Conservation (phyloP, 345 rosid species). For the Sisymbrium irio region DNA sequence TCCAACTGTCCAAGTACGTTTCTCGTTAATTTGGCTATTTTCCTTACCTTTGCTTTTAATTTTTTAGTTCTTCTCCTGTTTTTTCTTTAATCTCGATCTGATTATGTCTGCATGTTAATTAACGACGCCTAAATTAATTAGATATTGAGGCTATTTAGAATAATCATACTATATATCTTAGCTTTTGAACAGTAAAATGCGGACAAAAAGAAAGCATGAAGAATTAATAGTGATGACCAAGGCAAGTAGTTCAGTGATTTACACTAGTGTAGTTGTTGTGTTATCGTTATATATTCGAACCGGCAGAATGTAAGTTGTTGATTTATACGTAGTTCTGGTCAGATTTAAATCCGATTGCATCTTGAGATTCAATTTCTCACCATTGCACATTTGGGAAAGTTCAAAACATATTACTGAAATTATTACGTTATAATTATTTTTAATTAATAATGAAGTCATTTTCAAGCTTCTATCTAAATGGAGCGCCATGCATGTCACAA, state of each 20-base stretch:
- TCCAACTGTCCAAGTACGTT: conserved; percentile 65
- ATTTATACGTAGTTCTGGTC: neutral
- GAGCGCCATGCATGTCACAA: neutral
- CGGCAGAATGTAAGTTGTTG: neutral
- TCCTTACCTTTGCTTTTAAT: neutral
- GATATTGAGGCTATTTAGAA: neutral
- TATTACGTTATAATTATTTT: neutral
- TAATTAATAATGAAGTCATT: neutral
- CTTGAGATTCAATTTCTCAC: neutral
- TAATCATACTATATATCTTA: neutral
- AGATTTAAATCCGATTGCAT: neutral
- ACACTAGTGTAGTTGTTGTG: neutral
- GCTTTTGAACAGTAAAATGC: neutral
- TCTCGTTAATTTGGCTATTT: neutral
- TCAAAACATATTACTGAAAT: neutral
- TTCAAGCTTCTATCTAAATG: neutral
- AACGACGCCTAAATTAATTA: neutral
- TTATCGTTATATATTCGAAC: neutral
- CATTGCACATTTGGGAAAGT: neutral
- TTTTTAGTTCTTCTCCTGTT: neutral
- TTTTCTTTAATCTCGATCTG: neutral
- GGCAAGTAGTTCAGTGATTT: neutral
- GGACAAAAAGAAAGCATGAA: neutral
- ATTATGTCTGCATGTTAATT: neutral
- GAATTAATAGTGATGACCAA: neutral